Evolutionary conservation across 768 basidiomycete genomes (phyloP).

Genomic region (Crucibulum laeve): DNA sequence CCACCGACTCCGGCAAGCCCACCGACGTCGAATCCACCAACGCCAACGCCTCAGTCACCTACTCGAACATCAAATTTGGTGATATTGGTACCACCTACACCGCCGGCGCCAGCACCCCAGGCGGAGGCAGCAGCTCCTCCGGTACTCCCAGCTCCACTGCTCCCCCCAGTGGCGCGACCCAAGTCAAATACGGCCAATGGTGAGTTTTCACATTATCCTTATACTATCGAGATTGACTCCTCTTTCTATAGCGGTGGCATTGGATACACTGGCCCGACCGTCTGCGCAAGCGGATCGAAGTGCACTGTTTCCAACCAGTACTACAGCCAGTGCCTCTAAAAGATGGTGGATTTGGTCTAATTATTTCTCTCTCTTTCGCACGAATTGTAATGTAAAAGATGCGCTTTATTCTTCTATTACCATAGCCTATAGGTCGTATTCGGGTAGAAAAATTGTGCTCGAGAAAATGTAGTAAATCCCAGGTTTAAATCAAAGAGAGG

Average conservation of each 20-base stretch:
- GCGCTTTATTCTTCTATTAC: too few relatives aligned
- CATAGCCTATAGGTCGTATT: too few relatives aligned
- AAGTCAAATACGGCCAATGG: slow-evolving; percentile 33
- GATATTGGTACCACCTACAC: slow-evolving; percentile 41
- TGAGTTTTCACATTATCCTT: slow-evolving; percentile 9
- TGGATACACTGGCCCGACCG: not conserved
- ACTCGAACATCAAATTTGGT: slow-evolving; percentile 53
- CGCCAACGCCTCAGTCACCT: slow-evolving; percentile 40
- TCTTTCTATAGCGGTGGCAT: slow-evolving; percentile 17
- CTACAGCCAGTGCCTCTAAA: not conserved
- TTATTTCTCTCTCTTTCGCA: too few relatives aligned
- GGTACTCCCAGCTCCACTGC: slow-evolving; percentile 13
- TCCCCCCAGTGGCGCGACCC: slow-evolving; percentile 21
- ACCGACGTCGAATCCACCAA: slow-evolving; percentile 33
- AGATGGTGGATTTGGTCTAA: too few relatives aligned
- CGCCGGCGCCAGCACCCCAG: slow-evolving; percentile 7
- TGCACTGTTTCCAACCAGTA: not conserved
- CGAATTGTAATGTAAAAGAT: too few relatives aligned
- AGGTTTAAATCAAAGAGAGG: too few relatives aligned
- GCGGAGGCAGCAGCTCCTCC: slow-evolving; percentile 6
- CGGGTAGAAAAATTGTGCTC: too few relatives aligned
- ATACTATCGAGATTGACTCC: not conserved
- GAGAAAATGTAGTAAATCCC: too few relatives aligned
- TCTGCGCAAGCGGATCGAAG: not conserved
- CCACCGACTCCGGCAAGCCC: slow-evolving; percentile 43